phyloP scores from a whole-genome alignment of 2,329 filamentous ascomycete species.

The Orbilia brochopaga region DNA sequence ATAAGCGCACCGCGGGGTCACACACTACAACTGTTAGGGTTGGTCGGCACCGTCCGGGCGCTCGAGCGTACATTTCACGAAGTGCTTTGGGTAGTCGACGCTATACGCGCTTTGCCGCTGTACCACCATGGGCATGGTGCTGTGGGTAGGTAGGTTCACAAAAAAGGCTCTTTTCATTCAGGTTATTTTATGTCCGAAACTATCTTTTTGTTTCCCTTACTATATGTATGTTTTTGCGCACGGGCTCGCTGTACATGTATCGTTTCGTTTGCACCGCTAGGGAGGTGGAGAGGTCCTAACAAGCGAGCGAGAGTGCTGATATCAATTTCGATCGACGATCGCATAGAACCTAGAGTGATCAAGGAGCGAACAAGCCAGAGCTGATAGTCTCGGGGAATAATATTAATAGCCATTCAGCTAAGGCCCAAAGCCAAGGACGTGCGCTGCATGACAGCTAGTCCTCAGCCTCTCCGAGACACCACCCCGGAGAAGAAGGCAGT shows the following conservation, averaged over 20 bases:
- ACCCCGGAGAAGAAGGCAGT: neutral
- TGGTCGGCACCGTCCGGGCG: neutral
- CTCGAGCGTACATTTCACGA: neutral
- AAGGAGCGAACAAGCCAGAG: slow-evolving; percentile 17
- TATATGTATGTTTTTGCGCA: neutral
- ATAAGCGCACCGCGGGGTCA: neutral
- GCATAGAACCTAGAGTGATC: slow-evolving; percentile 5
- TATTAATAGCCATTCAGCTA: too few relatives aligned
- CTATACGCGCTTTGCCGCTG: neutral
- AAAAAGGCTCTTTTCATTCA: neutral
- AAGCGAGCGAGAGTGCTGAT: slow-evolving; percentile 35
- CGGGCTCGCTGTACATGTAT: neutral
- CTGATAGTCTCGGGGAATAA: slow-evolving; percentile 40
- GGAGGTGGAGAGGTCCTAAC: neutral
- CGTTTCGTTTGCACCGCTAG: neutral
- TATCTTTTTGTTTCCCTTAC: neutral
- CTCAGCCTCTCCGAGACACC: slow-evolving; percentile 26
- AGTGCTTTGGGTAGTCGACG: neutral
- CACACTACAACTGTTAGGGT: neutral
- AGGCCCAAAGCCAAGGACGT: slow-evolving; percentile 11
- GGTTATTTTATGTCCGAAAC: neutral
- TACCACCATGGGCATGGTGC: neutral
- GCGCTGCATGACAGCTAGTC: slow-evolving; percentile 11
- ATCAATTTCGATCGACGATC: slow-evolving; percentile 19
- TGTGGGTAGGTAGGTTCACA: neutral